These are phyloP conservation scores for Phyllosticta citriasiana DNA, from an alignment of 2,329 filamentous ascomycete species.

Conservation along the genomic window DNA sequence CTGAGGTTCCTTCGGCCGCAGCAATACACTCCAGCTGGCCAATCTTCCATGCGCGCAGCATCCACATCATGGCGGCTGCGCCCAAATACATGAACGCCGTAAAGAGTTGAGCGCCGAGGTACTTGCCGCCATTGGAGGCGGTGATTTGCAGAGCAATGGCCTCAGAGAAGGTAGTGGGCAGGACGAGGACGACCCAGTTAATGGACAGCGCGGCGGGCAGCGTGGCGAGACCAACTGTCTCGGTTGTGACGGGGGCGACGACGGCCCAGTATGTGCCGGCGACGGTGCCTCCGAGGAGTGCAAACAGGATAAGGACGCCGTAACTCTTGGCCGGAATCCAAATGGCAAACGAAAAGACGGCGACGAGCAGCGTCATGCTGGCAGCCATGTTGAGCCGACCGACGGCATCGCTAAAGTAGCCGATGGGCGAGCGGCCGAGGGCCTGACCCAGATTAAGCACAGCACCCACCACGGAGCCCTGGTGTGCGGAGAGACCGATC, in stretches of 20 bases:
- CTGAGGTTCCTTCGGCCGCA: slow-evolving; percentile 19
- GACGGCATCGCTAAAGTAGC: slow-evolving; percentile 58
- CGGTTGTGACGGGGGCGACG: slow-evolving; percentile 58
- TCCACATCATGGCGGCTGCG: slow-evolving; percentile 42
- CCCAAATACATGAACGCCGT: slow-evolving; percentile 53
- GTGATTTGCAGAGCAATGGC: slow-evolving; percentile 47
- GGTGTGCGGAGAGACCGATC: slow-evolving; percentile 55
- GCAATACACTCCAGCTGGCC: slow-evolving; percentile 38
- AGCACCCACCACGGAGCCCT: slow-evolving; percentile 63
- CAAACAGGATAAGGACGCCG: slow-evolving; percentile 61
- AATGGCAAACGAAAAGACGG: slow-evolving; percentile 56
- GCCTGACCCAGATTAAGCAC: slow-evolving; percentile 59
- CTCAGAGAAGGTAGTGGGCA: slow-evolving; percentile 58
- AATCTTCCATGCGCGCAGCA: slow-evolving; percentile 53
- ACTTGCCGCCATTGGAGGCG: slow-evolving; percentile 37
- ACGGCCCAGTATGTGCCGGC: slow-evolving; percentile 59
- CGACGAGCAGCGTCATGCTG: slow-evolving; percentile 53
- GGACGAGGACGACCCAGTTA: slow-evolving; percentile 59
- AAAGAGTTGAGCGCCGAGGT: slow-evolving; percentile 50
- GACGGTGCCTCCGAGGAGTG: slow-evolving; percentile 54
- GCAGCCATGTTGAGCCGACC: slow-evolving; percentile 66
- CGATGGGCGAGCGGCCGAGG: slow-evolving; percentile 61
- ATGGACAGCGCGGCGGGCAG: slow-evolving; percentile 61
- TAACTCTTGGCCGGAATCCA: slow-evolving; percentile 64
- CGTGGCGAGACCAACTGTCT: slow-evolving; percentile 61